Percentiles rank a stretch among this genome's conserved stretches.
Evolutionary conservation across 1,139 yeast genomes (phyloP).

Genomic region (Taiozyma sp.): DNA sequence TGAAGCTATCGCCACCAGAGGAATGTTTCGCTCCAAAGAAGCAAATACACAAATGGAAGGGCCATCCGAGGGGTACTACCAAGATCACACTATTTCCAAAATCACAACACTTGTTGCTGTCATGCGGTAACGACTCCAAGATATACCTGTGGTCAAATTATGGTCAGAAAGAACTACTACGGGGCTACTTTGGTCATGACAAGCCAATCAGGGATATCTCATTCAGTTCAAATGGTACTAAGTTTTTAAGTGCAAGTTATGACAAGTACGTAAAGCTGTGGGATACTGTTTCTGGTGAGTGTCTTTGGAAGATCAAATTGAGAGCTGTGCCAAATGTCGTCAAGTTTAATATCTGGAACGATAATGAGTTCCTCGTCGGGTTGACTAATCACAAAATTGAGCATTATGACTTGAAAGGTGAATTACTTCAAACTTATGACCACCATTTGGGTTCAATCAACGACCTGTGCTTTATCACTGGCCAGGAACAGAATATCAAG

Average conservation of each 20-base stretch:
- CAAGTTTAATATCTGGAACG: conserved; percentile 55
- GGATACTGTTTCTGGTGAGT: conserved; percentile 76
- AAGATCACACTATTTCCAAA: conserved; percentile 60
- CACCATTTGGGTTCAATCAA: conserved; percentile 78
- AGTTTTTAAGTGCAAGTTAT: conserved; percentile 70
- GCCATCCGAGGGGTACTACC: conserved; percentile 67
- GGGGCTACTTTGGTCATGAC: conserved; percentile 67
- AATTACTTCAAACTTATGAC: conserved; percentile 63
- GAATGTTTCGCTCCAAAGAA: conserved; percentile 71
- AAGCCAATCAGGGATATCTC: conserved; percentile 62
- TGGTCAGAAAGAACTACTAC: conserved; percentile 43
- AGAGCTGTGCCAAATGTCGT: conserved; percentile 57
- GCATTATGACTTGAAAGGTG: conserved; percentile 52
- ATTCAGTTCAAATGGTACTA: conserved; percentile 50
- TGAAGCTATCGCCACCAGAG: conserved; percentile 45
- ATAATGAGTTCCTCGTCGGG: conserved; percentile 66
- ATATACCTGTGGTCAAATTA: conserved; percentile 74
- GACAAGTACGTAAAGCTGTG: conserved; percentile 65
- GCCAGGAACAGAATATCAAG: conserved; percentile 25
- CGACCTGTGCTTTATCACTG: conserved; percentile 53
- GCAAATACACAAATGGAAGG: conserved; percentile 48
- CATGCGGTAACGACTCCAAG: conserved; percentile 72
- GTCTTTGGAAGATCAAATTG: conserved; percentile 38
- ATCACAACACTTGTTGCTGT: conserved; percentile 70
- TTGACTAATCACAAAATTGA: conserved; percentile 61